These are phyloP conservation scores for Cubamyces lactineus DNA, from an alignment of 768 basidiomycete species.

Conservation along the genomic window DNA sequence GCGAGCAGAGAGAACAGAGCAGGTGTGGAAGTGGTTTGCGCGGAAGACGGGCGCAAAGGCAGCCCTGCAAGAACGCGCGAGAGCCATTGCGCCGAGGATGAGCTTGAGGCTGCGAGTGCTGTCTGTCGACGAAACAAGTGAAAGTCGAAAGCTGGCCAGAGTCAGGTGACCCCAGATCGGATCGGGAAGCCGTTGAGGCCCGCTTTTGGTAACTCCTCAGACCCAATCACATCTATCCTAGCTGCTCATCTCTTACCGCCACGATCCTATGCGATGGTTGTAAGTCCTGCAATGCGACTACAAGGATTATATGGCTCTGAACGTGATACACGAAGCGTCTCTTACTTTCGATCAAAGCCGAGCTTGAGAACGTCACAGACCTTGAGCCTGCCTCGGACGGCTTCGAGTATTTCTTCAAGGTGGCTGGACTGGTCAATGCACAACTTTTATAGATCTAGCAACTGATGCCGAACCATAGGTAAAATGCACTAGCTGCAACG, in stretches of 20 bases:
- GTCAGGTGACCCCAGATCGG: conserved; percentile 13
- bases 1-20: conserved; percentile 15
- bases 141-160: conserved; percentile 17
- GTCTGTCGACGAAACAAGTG: conserved; percentile 5
- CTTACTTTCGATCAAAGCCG: conserved; percentile 72
- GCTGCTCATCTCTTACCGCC: background rate
- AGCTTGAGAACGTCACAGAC: conserved; percentile 77
- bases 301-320: background rate
- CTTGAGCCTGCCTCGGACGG: conserved; percentile 65
- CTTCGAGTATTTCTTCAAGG: conserved; percentile 84
- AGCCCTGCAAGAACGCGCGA: conserved; percentile 24
- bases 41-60: conserved; percentile 28
- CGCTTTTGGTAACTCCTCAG: conserved; percentile 5
- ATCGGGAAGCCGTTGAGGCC: conserved; percentile 9
- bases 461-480: conserved; percentile 47
- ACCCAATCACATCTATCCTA: background rate
- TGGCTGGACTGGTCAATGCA: conserved; percentile 30
- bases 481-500: conserved; percentile 79
- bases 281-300: conserved; percentile 10
- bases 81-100: conserved; percentile 23
- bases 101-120: conserved; percentile 2
- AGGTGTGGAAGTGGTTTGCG: conserved; percentile 25
- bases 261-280: conserved; percentile 17
- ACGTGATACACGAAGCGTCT: conserved; percentile 47
- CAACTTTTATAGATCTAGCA: background rate